phyloP scores from a whole-genome alignment of 768 basidiomycete species.

The Amanita polypyramis region DNA sequence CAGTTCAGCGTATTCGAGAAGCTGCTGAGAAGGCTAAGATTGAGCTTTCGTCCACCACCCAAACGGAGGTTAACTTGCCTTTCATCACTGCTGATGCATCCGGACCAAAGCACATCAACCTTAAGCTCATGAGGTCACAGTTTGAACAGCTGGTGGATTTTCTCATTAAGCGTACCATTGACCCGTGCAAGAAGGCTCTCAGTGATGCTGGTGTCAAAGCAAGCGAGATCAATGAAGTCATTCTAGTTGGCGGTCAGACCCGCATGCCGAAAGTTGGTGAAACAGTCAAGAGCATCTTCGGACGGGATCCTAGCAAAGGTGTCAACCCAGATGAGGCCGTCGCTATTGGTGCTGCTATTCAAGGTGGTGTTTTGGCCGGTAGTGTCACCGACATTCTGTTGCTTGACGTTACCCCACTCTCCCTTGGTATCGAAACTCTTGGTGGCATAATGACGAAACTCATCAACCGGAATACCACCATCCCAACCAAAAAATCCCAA shows the following conservation, averaged over 20 bases:
- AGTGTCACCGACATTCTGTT: constrained; percentile 94
- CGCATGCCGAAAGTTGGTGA: constrained; percentile 96
- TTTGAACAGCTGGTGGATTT: constrained; percentile 80
- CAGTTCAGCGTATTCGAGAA: constrained; percentile 97
- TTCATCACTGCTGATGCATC: constrained; percentile 96
- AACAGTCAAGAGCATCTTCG: constrained; percentile 89
- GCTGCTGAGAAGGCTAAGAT: constrained; percentile 99
- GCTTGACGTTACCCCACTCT: constrained; percentile 92
- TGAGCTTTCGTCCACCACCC: constrained; percentile 86
- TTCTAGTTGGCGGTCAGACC: constrained; percentile 97
- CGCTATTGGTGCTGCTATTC: constrained; percentile 95
- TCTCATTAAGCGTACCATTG: constrained; percentile 82
- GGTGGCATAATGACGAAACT: constrained; percentile 99
- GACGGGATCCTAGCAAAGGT: constrained; percentile 95
- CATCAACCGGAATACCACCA: constrained; percentile 96
- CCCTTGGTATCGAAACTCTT: constrained; percentile 95
- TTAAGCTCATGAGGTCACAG: constrained; percentile 77
- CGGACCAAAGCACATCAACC: constrained; percentile 96
- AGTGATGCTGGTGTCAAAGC: constrained; percentile 87
- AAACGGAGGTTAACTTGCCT: constrained; percentile 96
- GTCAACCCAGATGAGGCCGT: constrained; percentile 99
- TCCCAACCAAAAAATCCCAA: constrained; percentile 99
- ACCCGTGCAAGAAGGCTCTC: constrained; percentile 98
- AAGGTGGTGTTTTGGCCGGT: constrained; percentile 95
- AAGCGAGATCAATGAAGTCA: constrained; percentile 90